Evolutionary conservation across 106 monocot genomes (phyloP).

Genomic region (Amphibolis antarctica): DNA sequence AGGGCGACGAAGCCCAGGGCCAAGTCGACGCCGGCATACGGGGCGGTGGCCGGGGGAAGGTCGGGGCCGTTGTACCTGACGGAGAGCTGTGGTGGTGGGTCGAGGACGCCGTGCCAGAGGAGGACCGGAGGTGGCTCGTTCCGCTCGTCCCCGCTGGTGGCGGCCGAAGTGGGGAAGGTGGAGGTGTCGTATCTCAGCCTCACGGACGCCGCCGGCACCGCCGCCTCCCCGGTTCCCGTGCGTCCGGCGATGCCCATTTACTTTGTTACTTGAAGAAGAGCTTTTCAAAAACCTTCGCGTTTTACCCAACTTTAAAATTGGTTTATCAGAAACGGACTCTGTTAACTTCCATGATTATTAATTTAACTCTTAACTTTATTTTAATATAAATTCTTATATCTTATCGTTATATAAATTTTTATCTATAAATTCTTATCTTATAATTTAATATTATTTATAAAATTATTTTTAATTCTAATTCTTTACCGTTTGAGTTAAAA

Average conservation of each 20-base stretch:
- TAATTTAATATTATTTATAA: no score
- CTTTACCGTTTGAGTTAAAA: no score
- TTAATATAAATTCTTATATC: no score
- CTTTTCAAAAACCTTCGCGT: not conserved
- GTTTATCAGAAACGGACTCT: no score
- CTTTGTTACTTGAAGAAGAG: slow-evolving; percentile 27
- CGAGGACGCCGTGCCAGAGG: slow-evolving; percentile 6
- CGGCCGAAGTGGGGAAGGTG: slow-evolving; percentile 6
- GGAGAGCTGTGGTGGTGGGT: slow-evolving; percentile 8
- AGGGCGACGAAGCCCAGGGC: no score
- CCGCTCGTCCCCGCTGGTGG: slow-evolving; percentile 4
- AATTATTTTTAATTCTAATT: no score
- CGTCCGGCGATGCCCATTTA: slow-evolving; percentile 28
- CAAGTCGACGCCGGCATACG: not conserved
- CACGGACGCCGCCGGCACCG: slow-evolving; percentile 14
- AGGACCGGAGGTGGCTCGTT: slow-evolving; percentile 6
- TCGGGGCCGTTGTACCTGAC: slow-evolving; percentile 27
- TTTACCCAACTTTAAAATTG: not conserved
- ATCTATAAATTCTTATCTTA: no score
- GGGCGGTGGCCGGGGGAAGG: not conserved
- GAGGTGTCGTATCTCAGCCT: slow-evolving; percentile 33
- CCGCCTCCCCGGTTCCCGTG: not conserved
- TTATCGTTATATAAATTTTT: no score
- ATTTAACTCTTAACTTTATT: no score
- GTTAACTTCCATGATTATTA: no score